Conservation (phyloP, 768 basidiomycete genomes). For the Dacryopinax spathularia region DNA sequence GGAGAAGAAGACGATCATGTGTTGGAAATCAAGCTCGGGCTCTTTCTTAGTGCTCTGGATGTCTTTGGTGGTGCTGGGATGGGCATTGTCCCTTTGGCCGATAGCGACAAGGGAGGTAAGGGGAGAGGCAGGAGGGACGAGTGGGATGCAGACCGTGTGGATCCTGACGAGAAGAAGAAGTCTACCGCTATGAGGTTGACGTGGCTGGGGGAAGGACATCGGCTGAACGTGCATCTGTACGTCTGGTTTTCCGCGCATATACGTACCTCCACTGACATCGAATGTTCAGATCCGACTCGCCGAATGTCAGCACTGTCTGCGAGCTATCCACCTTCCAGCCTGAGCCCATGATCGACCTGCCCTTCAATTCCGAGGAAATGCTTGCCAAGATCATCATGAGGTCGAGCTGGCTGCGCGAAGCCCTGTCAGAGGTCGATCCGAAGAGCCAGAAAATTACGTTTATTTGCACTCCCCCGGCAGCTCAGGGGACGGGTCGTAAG, state of each 20-base stretch:
- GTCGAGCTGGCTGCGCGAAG: conserved; percentile 77
- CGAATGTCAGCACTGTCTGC: conserved; percentile 73
- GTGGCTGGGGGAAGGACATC: conserved; percentile 64
- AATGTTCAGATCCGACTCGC: conserved; percentile 32
- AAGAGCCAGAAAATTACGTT: conserved; percentile 77
- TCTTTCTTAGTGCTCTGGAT: conserved; percentile 79
- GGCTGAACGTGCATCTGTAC: conserved; percentile 65
- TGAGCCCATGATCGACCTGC: conserved; percentile 65
- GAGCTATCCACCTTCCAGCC: conserved; percentile 76
- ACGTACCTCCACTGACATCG: background rate
- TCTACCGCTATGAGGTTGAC: conserved; percentile 75
- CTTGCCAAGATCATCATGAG: conserved; percentile 77
- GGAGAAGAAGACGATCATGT: conserved; percentile 27
- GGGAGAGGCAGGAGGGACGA: conserved; percentile 24
- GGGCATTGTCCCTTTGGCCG: conserved; percentile 29
- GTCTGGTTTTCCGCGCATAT: conserved; percentile 20
- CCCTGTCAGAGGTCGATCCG: conserved; percentile 78
- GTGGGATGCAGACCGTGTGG: conserved; percentile 33
- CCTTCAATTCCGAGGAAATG: conserved; percentile 57
- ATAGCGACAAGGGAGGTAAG: conserved; percentile 28
- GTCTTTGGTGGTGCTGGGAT: conserved; percentile 72
- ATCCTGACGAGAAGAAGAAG: conserved; percentile 31
- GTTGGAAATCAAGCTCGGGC: conserved; percentile 74
- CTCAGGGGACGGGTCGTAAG: conserved; percentile 17
- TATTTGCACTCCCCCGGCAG: conserved; percentile 45